Base-by-base conservation (phyloP, 2,329 filamentous ascomycete genomes). In the Diaporthe helianthi region DNA sequence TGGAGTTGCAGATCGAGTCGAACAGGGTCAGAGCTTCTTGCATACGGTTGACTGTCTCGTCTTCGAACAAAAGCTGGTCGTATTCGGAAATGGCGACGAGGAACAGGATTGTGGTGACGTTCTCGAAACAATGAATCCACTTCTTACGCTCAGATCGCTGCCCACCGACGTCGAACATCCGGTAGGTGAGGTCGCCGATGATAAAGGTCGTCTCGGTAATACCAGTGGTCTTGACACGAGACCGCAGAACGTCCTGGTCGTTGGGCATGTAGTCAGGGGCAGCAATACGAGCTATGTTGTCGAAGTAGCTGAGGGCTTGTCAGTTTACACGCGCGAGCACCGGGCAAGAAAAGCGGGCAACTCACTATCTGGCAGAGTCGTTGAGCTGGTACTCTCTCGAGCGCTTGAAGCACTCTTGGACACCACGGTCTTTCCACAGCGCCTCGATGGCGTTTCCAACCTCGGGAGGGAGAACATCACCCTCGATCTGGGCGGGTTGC, bases 41-140 rank as follows among this genome's bases (percentile, higher is more conserved):
- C 93, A 96, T 96, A 85, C 93, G 92, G 82, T 96, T 96, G 87
- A 96, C 93, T 0, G 93, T 97, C 86, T 97, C 94, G 78, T 98
- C 94, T 80, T 98, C 94, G 80, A 98, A 97, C 54, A 98, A 87
- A 72, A 97, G 86, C 84, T 97, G 94, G 80, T 98, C 94, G 85
- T 98, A 98, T 82, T 97, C 94, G 74, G 94, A 97, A 76, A 98
- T 97, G 81, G 95, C 95, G 74, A 98, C 95, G 68, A 97, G 84
- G 90, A 98, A 98, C 47, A 98, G 91, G 75, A 98, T 97, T 12
- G 94, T 97, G 10, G 94, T 97, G 77, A 98, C 94, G 76, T 98
- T 97, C 85, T 98, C 94, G 82, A 98, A 98, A 84, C 94, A 97
- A 85, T 98, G 94, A 76, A 98, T 98, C 94, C 94, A 98, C 89